Conservation (phyloP, 2,329 filamentous ascomycete species). For the Neonectria ditissima region DNA sequence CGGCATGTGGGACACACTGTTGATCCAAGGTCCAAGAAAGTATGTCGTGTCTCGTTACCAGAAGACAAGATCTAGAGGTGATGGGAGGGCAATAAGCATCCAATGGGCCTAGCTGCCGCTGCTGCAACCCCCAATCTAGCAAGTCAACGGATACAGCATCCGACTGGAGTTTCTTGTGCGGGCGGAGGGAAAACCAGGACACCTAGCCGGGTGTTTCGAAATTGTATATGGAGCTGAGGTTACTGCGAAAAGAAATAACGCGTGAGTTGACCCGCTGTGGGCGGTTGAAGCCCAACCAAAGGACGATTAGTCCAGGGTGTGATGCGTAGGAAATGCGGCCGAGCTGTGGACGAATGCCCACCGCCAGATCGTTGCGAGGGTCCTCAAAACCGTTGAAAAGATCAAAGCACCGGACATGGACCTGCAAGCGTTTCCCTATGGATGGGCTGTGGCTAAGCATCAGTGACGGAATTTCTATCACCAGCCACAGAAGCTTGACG, state of each 20-base stretch:
- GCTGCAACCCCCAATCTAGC: neutral
- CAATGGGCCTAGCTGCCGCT: slow-evolving; percentile 1
- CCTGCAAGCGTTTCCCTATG: too few relatives aligned
- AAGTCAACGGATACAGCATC: slow-evolving; percentile 2
- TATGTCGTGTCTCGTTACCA: neutral
- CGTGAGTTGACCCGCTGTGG: neutral
- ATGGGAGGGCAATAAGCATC: slow-evolving; percentile 1
- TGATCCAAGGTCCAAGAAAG: neutral
- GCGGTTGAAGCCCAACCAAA: neutral
- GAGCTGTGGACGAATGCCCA: neutral
- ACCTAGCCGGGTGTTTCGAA: neutral
- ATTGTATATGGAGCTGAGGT: neutral
- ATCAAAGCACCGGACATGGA: neutral
- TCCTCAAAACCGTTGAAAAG: neutral
- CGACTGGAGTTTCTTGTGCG: neutral
- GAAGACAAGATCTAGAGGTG: neutral
- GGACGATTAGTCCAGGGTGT: neutral
- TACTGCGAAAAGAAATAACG: neutral
- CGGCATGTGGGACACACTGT: slow-evolving; percentile 9
- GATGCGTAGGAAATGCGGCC: neutral
- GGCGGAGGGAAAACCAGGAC: neutral
- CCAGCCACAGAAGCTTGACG: neutral
- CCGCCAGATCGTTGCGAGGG: neutral
- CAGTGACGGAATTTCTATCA: slow-evolving; percentile 1
- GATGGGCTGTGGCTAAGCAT: neutral